phyloP scores from a whole-genome alignment of 208 protist species.

The Porcisia hertigi region DNA sequence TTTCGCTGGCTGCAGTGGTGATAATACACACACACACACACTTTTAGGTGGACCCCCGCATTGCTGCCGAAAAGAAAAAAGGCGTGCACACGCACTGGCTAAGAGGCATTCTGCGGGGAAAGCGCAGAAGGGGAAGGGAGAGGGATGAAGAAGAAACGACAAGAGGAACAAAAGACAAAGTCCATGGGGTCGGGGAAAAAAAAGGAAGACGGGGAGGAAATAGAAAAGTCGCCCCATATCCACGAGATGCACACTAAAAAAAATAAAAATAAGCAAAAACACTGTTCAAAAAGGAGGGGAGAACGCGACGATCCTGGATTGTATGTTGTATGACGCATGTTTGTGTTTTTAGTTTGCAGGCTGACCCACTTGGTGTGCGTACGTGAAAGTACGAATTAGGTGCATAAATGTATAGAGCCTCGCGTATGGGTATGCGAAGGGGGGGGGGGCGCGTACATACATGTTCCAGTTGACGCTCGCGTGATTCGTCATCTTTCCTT shows the following conservation, averaged over 20 bases:
- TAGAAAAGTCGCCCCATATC: conserved; percentile 36
- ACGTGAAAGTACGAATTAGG: background rate
- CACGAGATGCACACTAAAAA: conserved; percentile 9
- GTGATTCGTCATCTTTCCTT: background rate
- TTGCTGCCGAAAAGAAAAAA: too few species aligned
- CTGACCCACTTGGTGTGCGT: background rate
- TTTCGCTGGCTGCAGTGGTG: background rate
- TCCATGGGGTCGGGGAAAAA: background rate
- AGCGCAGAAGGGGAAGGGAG: background rate
- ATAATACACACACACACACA: background rate
- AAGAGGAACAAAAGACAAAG: background rate
- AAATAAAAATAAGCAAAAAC: background rate
- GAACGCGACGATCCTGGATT: background rate
- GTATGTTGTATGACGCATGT: background rate
- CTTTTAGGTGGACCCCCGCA: too few species aligned
- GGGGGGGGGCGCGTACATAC: background rate
- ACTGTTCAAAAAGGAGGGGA: background rate
- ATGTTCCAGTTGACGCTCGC: background rate
- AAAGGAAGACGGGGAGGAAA: conserved; percentile 9
- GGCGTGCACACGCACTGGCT: too few species aligned
- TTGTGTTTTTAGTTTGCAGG: conserved; percentile 8
- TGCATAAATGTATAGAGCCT: background rate
- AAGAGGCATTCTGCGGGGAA: background rate
- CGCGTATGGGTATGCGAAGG: background rate
- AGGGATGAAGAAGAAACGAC: background rate